These are phyloP conservation scores for Coleophoma eucalyptorum DNA, from an alignment of 2,329 filamentous ascomycete species.

Conservation along the genomic window DNA sequence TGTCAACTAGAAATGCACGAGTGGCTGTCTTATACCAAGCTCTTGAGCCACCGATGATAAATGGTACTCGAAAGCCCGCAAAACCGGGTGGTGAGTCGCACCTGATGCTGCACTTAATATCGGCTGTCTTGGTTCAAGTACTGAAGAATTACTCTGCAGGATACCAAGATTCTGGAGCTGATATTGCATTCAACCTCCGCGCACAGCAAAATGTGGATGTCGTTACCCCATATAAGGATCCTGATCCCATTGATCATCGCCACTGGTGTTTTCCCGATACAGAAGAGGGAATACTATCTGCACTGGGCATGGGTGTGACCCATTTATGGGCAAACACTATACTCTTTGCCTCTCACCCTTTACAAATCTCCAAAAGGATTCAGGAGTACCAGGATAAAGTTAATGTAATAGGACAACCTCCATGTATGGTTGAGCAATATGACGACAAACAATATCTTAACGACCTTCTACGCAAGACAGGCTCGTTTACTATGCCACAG, in stretches of 20 bases:
- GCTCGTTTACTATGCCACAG: constrained; percentile 34
- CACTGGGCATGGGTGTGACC: constrained; percentile 35
- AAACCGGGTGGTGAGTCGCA: constrained; percentile 38
- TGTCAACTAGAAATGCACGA: no score
- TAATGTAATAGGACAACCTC: constrained; percentile 41
- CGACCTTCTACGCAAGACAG: constrained; percentile 31
- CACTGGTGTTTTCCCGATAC: constrained; percentile 41
- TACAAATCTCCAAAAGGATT: constrained; percentile 36
- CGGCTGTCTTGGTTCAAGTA: not conserved
- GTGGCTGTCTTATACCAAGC: constrained; percentile 44
- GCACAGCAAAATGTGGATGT: constrained; percentile 25
- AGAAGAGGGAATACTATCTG: constrained; percentile 35
- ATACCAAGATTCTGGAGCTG: constrained; percentile 43
- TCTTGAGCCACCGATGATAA: constrained; percentile 40
- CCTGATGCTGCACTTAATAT: no score
- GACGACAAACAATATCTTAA: constrained; percentile 49
- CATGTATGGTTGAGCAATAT: constrained; percentile 40
- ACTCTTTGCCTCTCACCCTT: constrained; percentile 42
- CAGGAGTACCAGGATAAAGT: constrained; percentile 25
- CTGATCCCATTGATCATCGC: constrained; percentile 25
- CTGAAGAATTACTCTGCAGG: constrained; percentile 25
- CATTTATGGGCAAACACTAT: constrained; percentile 49
- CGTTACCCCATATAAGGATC: constrained; percentile 25
- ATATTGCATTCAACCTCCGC: constrained; percentile 39
- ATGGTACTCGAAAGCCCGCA: constrained; percentile 42